Conservation (phyloP, 1,284 basidiomycete genomes). For the Puccinia horiana region DNA sequence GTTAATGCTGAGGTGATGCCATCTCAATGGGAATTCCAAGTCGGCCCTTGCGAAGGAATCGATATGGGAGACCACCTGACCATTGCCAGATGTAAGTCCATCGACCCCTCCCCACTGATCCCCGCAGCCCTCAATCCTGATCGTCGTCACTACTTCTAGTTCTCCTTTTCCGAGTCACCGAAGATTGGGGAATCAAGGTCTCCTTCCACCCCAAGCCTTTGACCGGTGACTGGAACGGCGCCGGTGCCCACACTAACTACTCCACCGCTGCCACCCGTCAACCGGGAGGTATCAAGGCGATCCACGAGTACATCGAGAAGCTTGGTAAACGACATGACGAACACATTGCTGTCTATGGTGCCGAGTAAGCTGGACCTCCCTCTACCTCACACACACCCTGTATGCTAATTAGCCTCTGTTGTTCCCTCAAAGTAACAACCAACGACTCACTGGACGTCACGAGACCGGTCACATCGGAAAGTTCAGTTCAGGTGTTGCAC, state of each 20-base stretch:
- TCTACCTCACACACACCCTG: slow-evolving; percentile 60
- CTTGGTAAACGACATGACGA: slow-evolving; percentile 60
- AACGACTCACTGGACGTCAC: slow-evolving; percentile 86
- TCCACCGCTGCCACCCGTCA: slow-evolving; percentile 89
- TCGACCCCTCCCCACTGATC: slow-evolving; percentile 56
- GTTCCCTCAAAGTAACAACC: slow-evolving; percentile 73
- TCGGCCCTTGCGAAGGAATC: slow-evolving; percentile 96
- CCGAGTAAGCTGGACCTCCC: slow-evolving; percentile 31
- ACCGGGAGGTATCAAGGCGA: slow-evolving; percentile 87
- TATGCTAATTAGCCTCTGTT: background rate
- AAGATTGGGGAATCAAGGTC: slow-evolving; percentile 96
- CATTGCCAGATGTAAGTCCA: slow-evolving; percentile 74
- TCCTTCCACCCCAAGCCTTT: slow-evolving; percentile 99
- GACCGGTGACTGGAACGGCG: slow-evolving; percentile 98
- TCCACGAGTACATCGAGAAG: slow-evolving; percentile 83
- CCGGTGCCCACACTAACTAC: slow-evolving; percentile 70
- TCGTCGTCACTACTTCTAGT: slow-evolving; percentile 13
- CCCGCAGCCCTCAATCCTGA: background rate
- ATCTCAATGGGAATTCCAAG: slow-evolving; percentile 94
- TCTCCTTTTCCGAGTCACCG: slow-evolving; percentile 86
- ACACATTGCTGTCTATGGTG: slow-evolving; percentile 84
- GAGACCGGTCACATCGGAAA: slow-evolving; percentile 93
- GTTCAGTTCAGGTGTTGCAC: slow-evolving; percentile 94
- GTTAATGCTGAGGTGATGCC: slow-evolving; percentile 99
- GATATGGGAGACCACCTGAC: slow-evolving; percentile 98